These are phyloP conservation scores for Penicillium soppii DNA, from an alignment of 495 filamentous ascomycete genomes.

Conservation along the genomic window DNA sequence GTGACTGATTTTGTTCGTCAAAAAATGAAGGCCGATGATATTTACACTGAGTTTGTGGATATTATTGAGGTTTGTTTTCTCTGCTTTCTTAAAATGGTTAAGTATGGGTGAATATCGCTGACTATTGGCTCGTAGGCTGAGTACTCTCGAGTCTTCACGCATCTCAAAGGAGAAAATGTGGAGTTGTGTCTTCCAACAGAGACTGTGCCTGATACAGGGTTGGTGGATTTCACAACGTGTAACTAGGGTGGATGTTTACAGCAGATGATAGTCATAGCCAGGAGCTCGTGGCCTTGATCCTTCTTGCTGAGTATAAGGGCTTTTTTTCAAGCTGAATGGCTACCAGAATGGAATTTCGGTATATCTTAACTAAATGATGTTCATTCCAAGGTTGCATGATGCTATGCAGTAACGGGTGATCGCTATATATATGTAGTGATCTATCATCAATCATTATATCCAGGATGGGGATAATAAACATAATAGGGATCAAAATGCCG, in stretches of 20 bases:
- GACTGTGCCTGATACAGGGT: constrained; percentile 20
- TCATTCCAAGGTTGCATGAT: not conserved
- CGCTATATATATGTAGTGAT: not conserved
- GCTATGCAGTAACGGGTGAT: not conserved
- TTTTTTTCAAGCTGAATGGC: not conserved
- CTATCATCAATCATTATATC: constrained; percentile 30
- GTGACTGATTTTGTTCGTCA: constrained; percentile 23
- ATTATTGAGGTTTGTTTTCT: not conserved
- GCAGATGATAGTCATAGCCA: too few relatives aligned
- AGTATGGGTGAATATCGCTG: not conserved
- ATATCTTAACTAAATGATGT: not conserved
- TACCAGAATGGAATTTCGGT: not conserved
- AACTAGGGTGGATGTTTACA: constrained; percentile 8
- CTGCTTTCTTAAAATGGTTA: too few relatives aligned
- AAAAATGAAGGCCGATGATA: constrained; percentile 33
- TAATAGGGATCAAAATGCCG: constrained; percentile 11
- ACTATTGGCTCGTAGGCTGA: constrained; percentile 15
- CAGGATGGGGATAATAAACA: constrained; percentile 16
- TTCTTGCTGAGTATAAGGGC: too few relatives aligned
- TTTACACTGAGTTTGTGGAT: constrained; percentile 22
- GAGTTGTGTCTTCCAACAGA: constrained; percentile 27
- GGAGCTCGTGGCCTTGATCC: too few relatives aligned
- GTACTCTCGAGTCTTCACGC: constrained; percentile 24
- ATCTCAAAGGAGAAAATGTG: constrained; percentile 33
- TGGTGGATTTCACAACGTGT: constrained; percentile 28